Percentiles rank a stretch among this genome's conserved stretches.
These are phyloP conservation scores for Apophysomyces elegans DNA, from an alignment of 371 early-diverging fungal species.

Conservation along the genomic window DNA sequence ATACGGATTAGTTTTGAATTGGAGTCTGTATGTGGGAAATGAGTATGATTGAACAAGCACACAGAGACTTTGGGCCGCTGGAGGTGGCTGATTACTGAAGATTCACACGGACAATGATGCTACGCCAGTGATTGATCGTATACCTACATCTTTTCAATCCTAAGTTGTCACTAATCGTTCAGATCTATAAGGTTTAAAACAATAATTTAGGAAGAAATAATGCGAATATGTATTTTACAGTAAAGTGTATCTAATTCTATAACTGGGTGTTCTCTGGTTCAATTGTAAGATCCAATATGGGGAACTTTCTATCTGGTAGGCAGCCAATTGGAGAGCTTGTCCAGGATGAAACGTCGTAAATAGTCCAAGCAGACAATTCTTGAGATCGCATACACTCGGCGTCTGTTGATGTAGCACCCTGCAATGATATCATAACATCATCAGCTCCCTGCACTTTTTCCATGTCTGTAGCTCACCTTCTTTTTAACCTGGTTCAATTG, in stretches of 20 bases:
- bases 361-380: slow-evolving; percentile 23
- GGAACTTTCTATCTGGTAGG: slow-evolving; percentile 44
- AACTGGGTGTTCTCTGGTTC: not conserved
- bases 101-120: no score
- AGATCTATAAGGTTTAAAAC: no score
- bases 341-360: slow-evolving; percentile 35
- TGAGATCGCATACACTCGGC: slow-evolving; percentile 5
- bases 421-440: not conserved
- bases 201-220: not conserved
- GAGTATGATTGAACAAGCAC: no score
- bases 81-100: no score
- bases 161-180: no score
- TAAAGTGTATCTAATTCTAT: not conserved
- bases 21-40: no score
- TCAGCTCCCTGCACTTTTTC: not conserved
- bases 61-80: no score
- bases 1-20: no score
- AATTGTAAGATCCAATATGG: slow-evolving; percentile 35
- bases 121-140: no score
- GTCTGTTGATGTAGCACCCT: slow-evolving; percentile 13
- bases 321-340: slow-evolving; percentile 44
- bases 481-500: slow-evolving; percentile 27
- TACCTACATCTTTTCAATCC: no score
- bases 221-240: slow-evolving; percentile 1
- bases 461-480: not conserved